These are phyloP conservation scores for Boletus eberwhitei DNA, from an alignment of 768 basidiomycete species.

Conservation along the genomic window DNA sequence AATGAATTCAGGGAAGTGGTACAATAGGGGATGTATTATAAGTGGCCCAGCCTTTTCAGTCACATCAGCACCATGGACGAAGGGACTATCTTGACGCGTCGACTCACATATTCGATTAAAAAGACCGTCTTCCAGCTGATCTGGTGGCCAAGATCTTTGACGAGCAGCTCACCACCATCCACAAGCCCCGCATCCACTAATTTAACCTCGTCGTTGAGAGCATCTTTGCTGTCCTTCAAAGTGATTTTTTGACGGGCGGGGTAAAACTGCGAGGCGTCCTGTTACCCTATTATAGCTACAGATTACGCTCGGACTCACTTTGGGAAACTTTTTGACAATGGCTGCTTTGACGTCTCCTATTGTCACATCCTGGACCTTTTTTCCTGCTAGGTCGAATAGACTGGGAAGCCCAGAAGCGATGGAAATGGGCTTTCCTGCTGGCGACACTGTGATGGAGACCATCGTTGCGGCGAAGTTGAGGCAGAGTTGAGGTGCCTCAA, in stretches of 20 bases:
- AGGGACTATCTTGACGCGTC: neutral
- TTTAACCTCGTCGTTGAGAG: conserved; percentile 60
- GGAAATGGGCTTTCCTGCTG: conserved; percentile 43
- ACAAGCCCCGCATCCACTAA: conserved; percentile 55
- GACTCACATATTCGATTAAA: conserved; percentile 88
- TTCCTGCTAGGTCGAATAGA: conserved; percentile 45
- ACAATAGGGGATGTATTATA: conserved; percentile 83
- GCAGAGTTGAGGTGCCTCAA: neutral
- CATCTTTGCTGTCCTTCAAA: conserved; percentile 56
- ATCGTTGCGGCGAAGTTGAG: conserved; percentile 26
- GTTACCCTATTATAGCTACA: neutral
- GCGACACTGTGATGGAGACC: conserved; percentile 53
- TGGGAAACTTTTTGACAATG: conserved; percentile 54
- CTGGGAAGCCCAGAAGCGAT: conserved; percentile 52
- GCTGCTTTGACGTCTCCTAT: conserved; percentile 67
- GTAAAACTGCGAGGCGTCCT: conserved; percentile 51
- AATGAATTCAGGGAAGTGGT: conserved; percentile 63
- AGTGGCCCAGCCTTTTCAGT: conserved; percentile 73
- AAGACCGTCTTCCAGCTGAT: conserved; percentile 87
- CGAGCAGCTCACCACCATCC: conserved; percentile 60
- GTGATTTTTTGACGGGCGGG: conserved; percentile 70
- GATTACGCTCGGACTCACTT: conserved; percentile 28
- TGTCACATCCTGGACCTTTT: conserved; percentile 46
- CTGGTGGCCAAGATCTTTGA: conserved; percentile 93
- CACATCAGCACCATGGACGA: neutral